Conservation (phyloP, 345 rosid genomes). For the Balakata baccata region DNA sequence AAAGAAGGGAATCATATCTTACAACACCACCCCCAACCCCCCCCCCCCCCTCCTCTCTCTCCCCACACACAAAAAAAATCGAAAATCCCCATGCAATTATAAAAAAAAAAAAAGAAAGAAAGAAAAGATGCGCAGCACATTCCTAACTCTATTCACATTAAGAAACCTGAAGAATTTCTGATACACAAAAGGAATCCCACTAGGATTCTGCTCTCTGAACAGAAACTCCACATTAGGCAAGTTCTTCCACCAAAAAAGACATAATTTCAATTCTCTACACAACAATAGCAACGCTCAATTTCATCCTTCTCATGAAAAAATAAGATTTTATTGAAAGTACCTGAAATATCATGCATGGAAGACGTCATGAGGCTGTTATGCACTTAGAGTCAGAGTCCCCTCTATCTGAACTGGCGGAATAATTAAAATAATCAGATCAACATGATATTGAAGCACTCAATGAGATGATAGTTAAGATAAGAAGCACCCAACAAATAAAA, state of each 20-base stretch:
- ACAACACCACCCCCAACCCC: too few relatives aligned
- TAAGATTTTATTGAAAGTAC: slow-evolving; percentile 26
- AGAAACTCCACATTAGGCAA: not conserved
- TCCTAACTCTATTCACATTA: not conserved
- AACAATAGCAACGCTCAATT: not conserved
- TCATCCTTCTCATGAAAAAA: not conserved
- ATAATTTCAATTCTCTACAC: too few relatives aligned
- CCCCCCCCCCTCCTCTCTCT: too few relatives aligned
- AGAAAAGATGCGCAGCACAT: not conserved
- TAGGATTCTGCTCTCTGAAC: not conserved
- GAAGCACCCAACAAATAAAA: not conserved
- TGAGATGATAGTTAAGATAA: not conserved
- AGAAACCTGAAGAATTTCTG: not conserved
- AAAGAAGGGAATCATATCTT: not conserved
- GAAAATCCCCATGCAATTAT: too few relatives aligned
- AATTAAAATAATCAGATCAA: slow-evolving; percentile 11
- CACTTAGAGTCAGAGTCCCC: slow-evolving; percentile 11
- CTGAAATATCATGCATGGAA: slow-evolving; percentile 48
- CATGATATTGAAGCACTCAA: not conserved
- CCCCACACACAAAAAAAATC: too few relatives aligned
- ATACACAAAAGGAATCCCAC: not conserved
- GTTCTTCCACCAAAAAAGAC: too few relatives aligned
- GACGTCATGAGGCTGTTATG: slow-evolving; percentile 48
- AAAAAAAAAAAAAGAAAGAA: not conserved
- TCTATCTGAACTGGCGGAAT: slow-evolving; percentile 33